Evolutionary conservation across 306 rosid genomes (phyloP).

Genomic region (Vicia villosa): DNA sequence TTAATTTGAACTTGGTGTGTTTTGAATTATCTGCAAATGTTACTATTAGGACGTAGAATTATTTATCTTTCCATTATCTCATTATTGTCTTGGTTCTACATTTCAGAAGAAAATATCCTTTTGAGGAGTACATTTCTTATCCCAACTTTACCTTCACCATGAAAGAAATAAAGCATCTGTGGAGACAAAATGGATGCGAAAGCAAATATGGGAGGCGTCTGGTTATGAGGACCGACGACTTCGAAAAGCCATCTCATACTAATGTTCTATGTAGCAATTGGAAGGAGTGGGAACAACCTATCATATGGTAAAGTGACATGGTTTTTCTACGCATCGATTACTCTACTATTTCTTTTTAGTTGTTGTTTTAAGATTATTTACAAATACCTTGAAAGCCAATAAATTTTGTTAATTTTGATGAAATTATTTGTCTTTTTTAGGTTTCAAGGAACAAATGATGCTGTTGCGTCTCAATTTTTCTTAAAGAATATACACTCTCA

Average conservation of each 20-base stretch:
- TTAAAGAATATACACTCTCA: conserved; percentile 79
- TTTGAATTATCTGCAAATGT: conserved; percentile 21
- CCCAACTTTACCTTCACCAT: conserved; percentile 75
- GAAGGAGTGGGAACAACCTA: conserved; percentile 90
- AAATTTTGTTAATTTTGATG: not conserved
- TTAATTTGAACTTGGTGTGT: not conserved
- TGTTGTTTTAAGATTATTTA: not conserved
- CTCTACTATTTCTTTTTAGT: not conserved
- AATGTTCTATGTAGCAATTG: conserved; percentile 91
- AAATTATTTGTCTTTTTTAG: conserved; percentile 40
- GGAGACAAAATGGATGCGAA: conserved; percentile 83
- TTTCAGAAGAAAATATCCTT: conserved; percentile 88
- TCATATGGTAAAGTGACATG: conserved; percentile 69
- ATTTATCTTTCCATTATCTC: conserved; percentile 32
- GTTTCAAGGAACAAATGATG: conserved; percentile 96
- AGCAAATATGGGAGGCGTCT: conserved; percentile 67
- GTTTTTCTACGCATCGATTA: not conserved
- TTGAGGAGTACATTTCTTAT: conserved; percentile 83
- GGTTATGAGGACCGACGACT: conserved; percentile 87
- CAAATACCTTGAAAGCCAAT: not conserved
- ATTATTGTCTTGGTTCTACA: conserved; percentile 32
- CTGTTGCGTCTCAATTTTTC: conserved; percentile 86
- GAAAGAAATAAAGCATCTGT: conserved; percentile 87
- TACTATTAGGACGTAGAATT: conserved; percentile 5
- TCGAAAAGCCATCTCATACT: conserved; percentile 84